Percentiles rank a stretch among this genome's conserved stretches.
Conservation (phyloP, 2,329 filamentous ascomycete genomes). For the Juglanconis oblonga region DNA sequence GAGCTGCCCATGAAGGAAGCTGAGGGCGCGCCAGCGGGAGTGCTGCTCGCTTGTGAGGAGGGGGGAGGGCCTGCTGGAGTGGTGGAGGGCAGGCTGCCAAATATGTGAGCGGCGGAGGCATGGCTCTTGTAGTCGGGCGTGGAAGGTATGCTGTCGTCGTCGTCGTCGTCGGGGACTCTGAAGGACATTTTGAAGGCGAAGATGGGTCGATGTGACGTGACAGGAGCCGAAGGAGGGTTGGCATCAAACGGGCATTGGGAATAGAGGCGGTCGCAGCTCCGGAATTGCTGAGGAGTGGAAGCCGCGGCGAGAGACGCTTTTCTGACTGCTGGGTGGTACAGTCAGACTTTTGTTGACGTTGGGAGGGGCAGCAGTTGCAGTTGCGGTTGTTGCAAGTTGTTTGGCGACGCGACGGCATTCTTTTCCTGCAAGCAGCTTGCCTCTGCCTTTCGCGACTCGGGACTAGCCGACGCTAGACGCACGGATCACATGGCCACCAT, state of each 20-base stretch:
- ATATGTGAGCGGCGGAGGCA: constrained; percentile 36
- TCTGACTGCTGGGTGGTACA: no score
- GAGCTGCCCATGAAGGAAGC: constrained; percentile 54
- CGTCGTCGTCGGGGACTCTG: constrained; percentile 39
- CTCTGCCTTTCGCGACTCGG: constrained; percentile 1
- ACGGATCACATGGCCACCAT: no score
- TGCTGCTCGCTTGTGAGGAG: constrained; percentile 53
- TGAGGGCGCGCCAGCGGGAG: constrained; percentile 54
- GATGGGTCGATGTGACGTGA: constrained; percentile 19
- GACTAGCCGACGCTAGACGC: no score
- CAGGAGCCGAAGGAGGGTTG: not conserved
- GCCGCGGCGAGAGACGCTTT: no score
- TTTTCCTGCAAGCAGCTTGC: not conserved
- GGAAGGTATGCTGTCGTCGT: constrained; percentile 40
- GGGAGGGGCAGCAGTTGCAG: no score
- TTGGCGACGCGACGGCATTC: constrained; percentile 2
- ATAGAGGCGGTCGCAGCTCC: not conserved
- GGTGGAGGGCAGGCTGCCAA: constrained; percentile 46
- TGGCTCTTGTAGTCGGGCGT: constrained; percentile 44
- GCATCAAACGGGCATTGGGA: no score
- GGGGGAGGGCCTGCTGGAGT: constrained; percentile 52
- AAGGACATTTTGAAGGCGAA: constrained; percentile 34
- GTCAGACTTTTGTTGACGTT: not conserved
- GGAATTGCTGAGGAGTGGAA: no score
- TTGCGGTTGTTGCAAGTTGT: not conserved